Evolutionary conservation across 257 asterid species (phyloP), one percentile per base, ranked within the genome.

Genomic region (Solanum ossicruentum): DNA sequence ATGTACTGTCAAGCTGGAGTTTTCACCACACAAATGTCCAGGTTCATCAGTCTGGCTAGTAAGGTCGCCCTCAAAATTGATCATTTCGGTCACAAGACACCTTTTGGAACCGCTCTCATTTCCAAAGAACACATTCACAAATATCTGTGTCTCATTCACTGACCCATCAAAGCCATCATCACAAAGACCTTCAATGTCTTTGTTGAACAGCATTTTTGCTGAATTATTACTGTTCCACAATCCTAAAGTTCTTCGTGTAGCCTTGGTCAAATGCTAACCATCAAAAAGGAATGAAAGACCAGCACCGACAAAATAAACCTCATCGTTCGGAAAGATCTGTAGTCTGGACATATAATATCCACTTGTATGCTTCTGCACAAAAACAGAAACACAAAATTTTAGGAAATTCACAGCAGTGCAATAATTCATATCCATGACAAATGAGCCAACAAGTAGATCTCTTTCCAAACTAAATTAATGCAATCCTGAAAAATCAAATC

Each of bases 101-200:
- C 88, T 87, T 81, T 86, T 90, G 75, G 86, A 89, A 81, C 90
- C 81, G 51, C 69, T 7, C 79, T 89, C 91, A 81, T 87, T 87
- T 73, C 91, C 93, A 56, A 91, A 91, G 92, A 95, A 92, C 73
- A 93, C 88, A 87, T 95, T 91, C 20, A 84, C 82, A 87, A 94
- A 93, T 86, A 93, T 91, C 83, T 83, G 90, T 61, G 87, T 88
- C 86, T 94, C 99, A 36, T 91, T 88, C 12, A 84, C 32, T 69
- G 97, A 89, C 80, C 95, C 98, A 78, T 92, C 98, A 55, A 88
- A 90, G 87, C 90, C 89, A 85, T 91, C 97, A 86, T 92, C 97
- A 82, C 82, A 90, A 88, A 96, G 87, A 83, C 86, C 90, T 85
- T 90, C 92, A 85, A 93, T 88, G 82, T 92, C 97, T 86, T 90